Evolutionary conservation across 441 rosid species (phyloP).

Genomic region (Biscutella laevigata): DNA sequence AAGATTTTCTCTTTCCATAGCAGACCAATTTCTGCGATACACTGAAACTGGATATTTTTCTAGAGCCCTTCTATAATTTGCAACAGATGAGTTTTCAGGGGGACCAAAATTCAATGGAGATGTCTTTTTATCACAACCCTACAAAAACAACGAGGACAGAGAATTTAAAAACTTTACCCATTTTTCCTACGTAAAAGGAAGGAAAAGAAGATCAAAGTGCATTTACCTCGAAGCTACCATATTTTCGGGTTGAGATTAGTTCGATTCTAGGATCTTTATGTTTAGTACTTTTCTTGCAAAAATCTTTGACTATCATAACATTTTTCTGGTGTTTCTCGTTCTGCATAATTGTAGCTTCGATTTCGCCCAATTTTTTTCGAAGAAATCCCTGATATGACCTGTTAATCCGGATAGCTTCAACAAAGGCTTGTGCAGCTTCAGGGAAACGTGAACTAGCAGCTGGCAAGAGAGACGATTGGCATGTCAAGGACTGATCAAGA

Average conservation of each 20-base stretch:
- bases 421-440: conserved; percentile 47
- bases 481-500: conserved; percentile 6
- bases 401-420: conserved; percentile 71
- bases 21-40: conserved; percentile 58
- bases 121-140: conserved; percentile 48
- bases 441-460: conserved; percentile 39
- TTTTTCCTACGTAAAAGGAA: too few relatives aligned
- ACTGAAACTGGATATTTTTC: conserved; percentile 41
- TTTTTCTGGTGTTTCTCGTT: conserved; percentile 66
- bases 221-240: conserved; percentile 45
- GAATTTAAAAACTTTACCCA: too few relatives aligned
- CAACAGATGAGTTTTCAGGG: conserved; percentile 56
- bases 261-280: conserved; percentile 66
- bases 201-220: not conserved
- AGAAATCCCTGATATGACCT: conserved; percentile 68
- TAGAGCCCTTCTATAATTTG: conserved; percentile 47
- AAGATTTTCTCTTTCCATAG: conserved; percentile 60
- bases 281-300: conserved; percentile 61
- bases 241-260: conserved; percentile 41
- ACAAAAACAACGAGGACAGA: too few relatives aligned
- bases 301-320: conserved; percentile 56
- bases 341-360: conserved; percentile 79
- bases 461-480: conserved; percentile 15
- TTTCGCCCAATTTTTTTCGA: conserved; percentile 49
- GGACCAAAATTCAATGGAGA: conserved; percentile 53